phyloP scores from a whole-genome alignment of 306 rosid genomes.

The Malus domestica region ASM211411v1 NC_041794.1:30702501-30703000 shows the following conservation, averaged over 20 bases:
- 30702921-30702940: background rate
- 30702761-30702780: too few species aligned
- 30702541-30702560: background rate
- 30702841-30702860: background rate
- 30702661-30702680: too few species aligned
- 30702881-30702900: background rate
- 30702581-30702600: too few species aligned
- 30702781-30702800: too few species aligned
- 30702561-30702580: background rate
- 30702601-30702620: too few species aligned
- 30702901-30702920: background rate
- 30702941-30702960: background rate
- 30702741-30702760: too few species aligned
- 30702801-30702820: background rate
- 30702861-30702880: background rate
- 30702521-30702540: background rate
- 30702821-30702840: background rate
- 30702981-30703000: background rate
- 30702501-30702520: background rate
- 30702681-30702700: fast-evolving
- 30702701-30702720: too few species aligned
- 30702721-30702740: too few species aligned
- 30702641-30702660: too few species aligned
- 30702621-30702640: too few species aligned
- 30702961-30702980: background rate